Percentiles rank a stretch among this genome's conserved stretches.
These are phyloP conservation scores for Williopsis jadinii DNA, from an alignment of 1,139 yeast genomes.

Conservation along the genomic window DNA sequence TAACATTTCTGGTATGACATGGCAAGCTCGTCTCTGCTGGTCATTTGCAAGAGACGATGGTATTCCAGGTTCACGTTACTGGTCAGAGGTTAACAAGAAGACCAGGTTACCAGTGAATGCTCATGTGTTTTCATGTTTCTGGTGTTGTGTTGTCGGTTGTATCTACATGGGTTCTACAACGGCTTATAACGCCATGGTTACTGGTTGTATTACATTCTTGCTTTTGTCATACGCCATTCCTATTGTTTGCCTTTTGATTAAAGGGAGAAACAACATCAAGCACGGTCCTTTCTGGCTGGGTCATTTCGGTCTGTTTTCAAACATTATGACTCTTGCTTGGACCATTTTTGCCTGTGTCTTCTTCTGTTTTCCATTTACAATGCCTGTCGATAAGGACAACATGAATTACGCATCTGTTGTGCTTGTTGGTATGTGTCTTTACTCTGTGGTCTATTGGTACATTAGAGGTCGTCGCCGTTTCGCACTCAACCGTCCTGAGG, in stretches of 20 bases:
- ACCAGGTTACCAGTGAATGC: conserved; percentile 48
- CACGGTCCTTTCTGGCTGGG: conserved; percentile 75
- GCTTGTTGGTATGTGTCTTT: conserved; percentile 46
- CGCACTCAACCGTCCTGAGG: conserved; percentile 17
- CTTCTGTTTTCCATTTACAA: conserved; percentile 58
- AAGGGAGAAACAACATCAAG: conserved; percentile 52
- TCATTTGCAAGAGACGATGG: conserved; percentile 68
- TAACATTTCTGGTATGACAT: conserved; percentile 64
- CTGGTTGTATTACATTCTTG: conserved; percentile 48
- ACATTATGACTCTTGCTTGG: conserved; percentile 51
- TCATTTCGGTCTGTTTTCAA: conserved; percentile 47
- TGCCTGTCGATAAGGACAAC: conserved; percentile 55
- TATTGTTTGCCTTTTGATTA: conserved; percentile 41
- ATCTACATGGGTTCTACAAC: conserved; percentile 47
- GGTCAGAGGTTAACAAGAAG: conserved; percentile 39
- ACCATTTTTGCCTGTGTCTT: conserved; percentile 53
- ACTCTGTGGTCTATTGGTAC: conserved; percentile 50
- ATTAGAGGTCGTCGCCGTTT: conserved; percentile 18
- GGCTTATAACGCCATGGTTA: conserved; percentile 50
- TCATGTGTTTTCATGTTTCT: conserved; percentile 42
- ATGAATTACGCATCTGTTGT: conserved; percentile 74
- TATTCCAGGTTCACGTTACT: conserved; percentile 40
- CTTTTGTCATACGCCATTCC: conserved; percentile 45
- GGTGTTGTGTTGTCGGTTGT: conserved; percentile 42
- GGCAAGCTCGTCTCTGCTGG: conserved; percentile 76